Percentiles rank a stretch among this genome's conserved stretches.
phyloP scores from a whole-genome alignment of 2,329 filamentous ascomycete genomes.

The Sclerotinia glacialis region DNA sequence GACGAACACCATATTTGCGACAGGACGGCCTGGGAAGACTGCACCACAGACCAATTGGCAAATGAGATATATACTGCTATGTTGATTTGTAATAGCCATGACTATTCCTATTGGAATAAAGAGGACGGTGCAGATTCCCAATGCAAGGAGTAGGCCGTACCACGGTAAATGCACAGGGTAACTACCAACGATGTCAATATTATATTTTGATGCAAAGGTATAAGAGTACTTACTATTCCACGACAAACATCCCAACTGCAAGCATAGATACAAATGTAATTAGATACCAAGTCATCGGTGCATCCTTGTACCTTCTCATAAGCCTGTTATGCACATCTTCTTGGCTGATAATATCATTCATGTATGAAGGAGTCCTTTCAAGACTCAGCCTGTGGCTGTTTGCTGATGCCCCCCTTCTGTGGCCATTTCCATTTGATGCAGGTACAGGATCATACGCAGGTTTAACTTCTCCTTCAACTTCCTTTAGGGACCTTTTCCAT shows the following conservation, averaged over 20 bases:
- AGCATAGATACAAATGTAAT: constrained; percentile 73
- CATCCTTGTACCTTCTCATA: constrained; percentile 80
- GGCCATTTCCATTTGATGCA: constrained; percentile 19
- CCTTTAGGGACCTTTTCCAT: constrained; percentile 66
- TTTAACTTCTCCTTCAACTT: constrained; percentile 54
- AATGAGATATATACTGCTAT: constrained; percentile 81
- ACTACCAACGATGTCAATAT: constrained; percentile 41
- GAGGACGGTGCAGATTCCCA: constrained; percentile 73
- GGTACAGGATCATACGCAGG: constrained; percentile 53
- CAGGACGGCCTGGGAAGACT: constrained; percentile 78
- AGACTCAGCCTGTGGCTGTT: constrained; percentile 24
- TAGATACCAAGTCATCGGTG: constrained; percentile 78
- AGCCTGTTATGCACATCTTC: constrained; percentile 83
- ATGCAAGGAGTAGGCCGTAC: constrained; percentile 78
- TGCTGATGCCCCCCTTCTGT: constrained; percentile 17
- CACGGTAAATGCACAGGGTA: constrained; percentile 81
- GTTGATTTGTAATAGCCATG: constrained; percentile 89
- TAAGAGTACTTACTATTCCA: constrained; percentile 67
- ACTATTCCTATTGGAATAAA: constrained; percentile 91
- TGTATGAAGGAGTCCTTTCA: constrained; percentile 43
- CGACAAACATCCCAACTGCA: constrained; percentile 75
- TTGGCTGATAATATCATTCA: constrained; percentile 57
- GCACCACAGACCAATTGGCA: constrained; percentile 82
- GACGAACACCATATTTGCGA: constrained; percentile 91
- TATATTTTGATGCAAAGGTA: background rate